Percentiles rank a stretch among this genome's conserved stretches.
These are phyloP conservation scores for Candida coleopterorum DNA, from an alignment of 805 yeast genomes.

Conservation along the genomic window DNA sequence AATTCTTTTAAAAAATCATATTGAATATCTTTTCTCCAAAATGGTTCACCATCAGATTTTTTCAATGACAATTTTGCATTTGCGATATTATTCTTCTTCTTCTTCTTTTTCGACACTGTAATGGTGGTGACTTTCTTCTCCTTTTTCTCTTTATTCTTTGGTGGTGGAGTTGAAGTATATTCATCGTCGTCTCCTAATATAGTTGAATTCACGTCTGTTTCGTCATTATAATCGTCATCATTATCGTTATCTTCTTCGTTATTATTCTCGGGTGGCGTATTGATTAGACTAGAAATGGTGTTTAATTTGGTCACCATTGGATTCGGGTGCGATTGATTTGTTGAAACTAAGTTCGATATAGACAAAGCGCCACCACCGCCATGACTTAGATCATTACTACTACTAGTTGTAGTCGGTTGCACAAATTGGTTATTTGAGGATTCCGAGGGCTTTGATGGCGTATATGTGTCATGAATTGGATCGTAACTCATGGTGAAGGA, in stretches of 20 bases:
- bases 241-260: slow-evolving; percentile 9
- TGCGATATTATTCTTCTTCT: slow-evolving; percentile 22
- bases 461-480: slow-evolving; percentile 38
- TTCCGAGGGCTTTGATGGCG: slow-evolving; percentile 9
- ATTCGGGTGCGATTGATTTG: neutral
- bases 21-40: slow-evolving; percentile 85
- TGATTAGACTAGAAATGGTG: slow-evolving; percentile 2
- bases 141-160: neutral
- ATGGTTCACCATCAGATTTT: slow-evolving; percentile 88
- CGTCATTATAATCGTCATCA: slow-evolving; percentile 12
- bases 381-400: slow-evolving; percentile 3
- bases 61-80: slow-evolving; percentile 43
- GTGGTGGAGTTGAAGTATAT: slow-evolving; percentile 6
- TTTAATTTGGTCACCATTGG: slow-evolving; percentile 1
- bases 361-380: slow-evolving; percentile 10
- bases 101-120: slow-evolving; percentile 1
- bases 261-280: slow-evolving; percentile 6
- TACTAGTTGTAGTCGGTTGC: slow-evolving; percentile 3
- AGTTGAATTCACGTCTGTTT: slow-evolving; percentile 11
- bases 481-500: slow-evolving; percentile 38
- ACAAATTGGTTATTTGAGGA: too few relatives aligned
- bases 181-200: slow-evolving; percentile 12
- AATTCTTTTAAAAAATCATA: slow-evolving; percentile 66
- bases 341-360: slow-evolving; percentile 11
- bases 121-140: neutral